A percentile compares a stretch with the other conserved stretches of the same genome.
Evolutionary conservation across 768 basidiomycete genomes (phyloP).

Genomic region (Naganishia randhawae): DNA sequence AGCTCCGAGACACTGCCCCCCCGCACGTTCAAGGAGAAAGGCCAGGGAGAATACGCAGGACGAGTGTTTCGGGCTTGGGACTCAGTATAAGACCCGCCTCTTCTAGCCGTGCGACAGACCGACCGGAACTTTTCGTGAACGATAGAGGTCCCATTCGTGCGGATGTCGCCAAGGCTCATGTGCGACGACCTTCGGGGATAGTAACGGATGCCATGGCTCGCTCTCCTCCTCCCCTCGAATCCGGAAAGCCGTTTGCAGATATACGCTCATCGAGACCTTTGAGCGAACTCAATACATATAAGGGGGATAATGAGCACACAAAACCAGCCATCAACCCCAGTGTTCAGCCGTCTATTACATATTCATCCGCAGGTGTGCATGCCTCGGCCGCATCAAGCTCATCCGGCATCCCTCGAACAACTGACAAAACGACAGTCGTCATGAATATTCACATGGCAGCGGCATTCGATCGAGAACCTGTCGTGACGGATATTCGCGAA

Average conservation of each 20-base stretch:
- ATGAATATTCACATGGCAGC: constrained; percentile 30
- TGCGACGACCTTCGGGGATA: constrained; percentile 5
- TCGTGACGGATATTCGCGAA: constrained; percentile 24
- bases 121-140: neutral
- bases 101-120: neutral
- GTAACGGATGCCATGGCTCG: constrained; percentile 7
- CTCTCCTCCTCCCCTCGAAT: neutral
- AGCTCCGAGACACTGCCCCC: neutral
- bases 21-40: neutral
- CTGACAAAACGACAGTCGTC: constrained; percentile 13
- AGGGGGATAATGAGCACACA: neutral
- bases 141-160: neutral
- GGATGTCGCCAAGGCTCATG: constrained; percentile 1
- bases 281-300: neutral
- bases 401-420: neutral
- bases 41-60: constrained; percentile 1
- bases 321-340: neutral
- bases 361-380: neutral
- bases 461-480: constrained; percentile 27
- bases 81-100: constrained; percentile 1
- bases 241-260: constrained; percentile 2
- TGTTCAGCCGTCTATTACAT: neutral
- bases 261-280: neutral
- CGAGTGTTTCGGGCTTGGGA: neutral
- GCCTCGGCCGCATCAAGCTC: neutral